Evolutionary conservation across 768 basidiomycete genomes (phyloP).

Genomic region (Rhizopogon sp.): DNA sequence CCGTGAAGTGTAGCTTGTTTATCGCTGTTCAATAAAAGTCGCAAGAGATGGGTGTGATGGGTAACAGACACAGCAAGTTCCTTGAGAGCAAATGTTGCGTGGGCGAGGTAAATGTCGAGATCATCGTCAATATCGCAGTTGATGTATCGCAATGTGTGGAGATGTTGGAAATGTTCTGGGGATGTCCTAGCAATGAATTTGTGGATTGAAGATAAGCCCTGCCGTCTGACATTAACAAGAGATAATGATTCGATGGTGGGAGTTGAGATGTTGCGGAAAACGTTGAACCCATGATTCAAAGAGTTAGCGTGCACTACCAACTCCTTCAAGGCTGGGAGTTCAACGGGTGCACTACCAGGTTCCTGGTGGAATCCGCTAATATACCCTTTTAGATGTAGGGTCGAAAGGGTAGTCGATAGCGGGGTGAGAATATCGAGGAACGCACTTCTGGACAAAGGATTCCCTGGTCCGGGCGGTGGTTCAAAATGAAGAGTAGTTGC

Average conservation of each 20-base stretch:
- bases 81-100: constrained; percentile 28
- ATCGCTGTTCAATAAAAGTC: constrained; percentile 28
- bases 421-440: constrained; percentile 26
- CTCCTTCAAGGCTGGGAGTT: constrained; percentile 24
- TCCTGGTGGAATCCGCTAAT: constrained; percentile 29
- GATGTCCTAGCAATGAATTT: constrained; percentile 30
- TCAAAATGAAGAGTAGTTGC: constrained; percentile 31
- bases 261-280: constrained; percentile 30
- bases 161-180: constrained; percentile 28
- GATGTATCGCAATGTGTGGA: constrained; percentile 27
- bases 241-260: constrained; percentile 21
- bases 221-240: constrained; percentile 21
- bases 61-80: constrained; percentile 30
- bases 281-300: constrained; percentile 27
- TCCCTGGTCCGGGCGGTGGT: constrained; percentile 24
- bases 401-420: constrained; percentile 21
- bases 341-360: constrained; percentile 25
- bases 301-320: constrained; percentile 27
- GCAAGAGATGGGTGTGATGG: constrained; percentile 25
- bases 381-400: constrained; percentile 26
- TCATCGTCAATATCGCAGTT: constrained; percentile 31
- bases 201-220: constrained; percentile 27
- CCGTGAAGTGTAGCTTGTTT: constrained; percentile 27
- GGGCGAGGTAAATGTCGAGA: constrained; percentile 28
- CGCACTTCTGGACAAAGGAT: constrained; percentile 22